Evolutionary conservation across 148 eudicot genomes (phyloP).

Genomic region (Rheum nobile): DNA sequence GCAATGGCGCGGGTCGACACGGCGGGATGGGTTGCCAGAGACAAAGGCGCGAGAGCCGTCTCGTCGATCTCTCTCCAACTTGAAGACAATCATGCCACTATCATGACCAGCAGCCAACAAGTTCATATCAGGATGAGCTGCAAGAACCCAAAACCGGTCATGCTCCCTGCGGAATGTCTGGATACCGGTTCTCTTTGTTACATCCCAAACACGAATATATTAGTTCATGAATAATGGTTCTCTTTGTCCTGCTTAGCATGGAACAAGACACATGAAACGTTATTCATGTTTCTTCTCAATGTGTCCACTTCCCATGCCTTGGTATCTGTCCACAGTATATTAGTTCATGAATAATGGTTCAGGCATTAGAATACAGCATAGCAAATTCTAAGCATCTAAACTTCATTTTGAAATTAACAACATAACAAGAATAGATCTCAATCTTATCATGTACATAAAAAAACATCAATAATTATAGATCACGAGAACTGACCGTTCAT

Average conservation of each 20-base stretch:
- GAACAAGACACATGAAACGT: no score
- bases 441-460: no score
- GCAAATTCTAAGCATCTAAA: background rate
- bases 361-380: background rate
- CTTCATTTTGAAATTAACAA: background rate
- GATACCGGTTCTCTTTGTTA: constrained; percentile 62
- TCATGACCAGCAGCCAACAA: constrained; percentile 81
- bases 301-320: no score
- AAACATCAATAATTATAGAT: no score
- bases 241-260: no score
- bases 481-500: no score
- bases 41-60: no score
- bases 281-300: no score
- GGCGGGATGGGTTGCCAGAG: no score
- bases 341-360: constrained; percentile 4
- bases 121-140: constrained; percentile 78
- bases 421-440: background rate
- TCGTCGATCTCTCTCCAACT: constrained; percentile 85
- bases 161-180: constrained; percentile 83
- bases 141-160: constrained; percentile 78
- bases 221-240: constrained; percentile 33
- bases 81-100: constrained; percentile 78
- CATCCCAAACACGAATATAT: constrained; percentile 88
- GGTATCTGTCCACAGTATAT: no score
- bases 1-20: no score